Evolutionary conservation across 140 eudicot species (phyloP), one percentile per base, ranked within the genome.

Genomic region (Bidens hawaiensis): DNA sequence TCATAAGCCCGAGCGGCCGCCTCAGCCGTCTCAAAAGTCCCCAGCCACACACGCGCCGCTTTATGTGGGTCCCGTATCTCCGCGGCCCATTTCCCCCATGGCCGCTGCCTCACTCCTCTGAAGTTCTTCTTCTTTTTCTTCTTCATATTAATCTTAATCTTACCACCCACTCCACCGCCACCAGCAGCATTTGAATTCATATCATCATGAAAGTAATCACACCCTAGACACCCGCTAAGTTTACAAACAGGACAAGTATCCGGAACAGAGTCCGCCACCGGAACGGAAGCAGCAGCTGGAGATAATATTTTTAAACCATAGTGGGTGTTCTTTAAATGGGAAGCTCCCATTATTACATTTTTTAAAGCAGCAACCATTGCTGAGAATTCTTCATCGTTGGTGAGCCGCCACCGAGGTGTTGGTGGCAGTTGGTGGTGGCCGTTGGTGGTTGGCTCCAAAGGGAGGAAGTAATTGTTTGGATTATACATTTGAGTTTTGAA

Each of bases 41-140:
- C 96, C 17, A 88, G 75, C 96, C 96, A 88, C 27, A 88, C 94
- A 5, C 96, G 69, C 6, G 85, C 87, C 18, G 94, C 96, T 61
- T 72, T 85, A 0, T 78, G 74, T 0, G 96, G 94, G 53, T 88
- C 94, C 36, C 90, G 68, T 19, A 88, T 88, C 75, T 88, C 96
- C 38, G 94, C 90, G 6, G 90, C 96, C 96, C 96, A 88, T 67
- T 88, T 88, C 10, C 96, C 96, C 89, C 87, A 82, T 24, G 94
- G 94, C 76, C 94, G 65, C 66, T 87, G 96, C 36, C 96, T 45
- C 4, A 87, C 96, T 12, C 96, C 94, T 72, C 96, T 81, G 80
- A 79, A 88, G 70, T 84, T 84, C 77, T 87, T 87, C 81, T 86
- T 86, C 76, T 78, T 87, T 68, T 70, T 83, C 81, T n/a, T n/a